Evolutionary conservation across 345 rosid genomes (phyloP).

Genomic region (Rhodomyrtus tomentosa): DNA sequence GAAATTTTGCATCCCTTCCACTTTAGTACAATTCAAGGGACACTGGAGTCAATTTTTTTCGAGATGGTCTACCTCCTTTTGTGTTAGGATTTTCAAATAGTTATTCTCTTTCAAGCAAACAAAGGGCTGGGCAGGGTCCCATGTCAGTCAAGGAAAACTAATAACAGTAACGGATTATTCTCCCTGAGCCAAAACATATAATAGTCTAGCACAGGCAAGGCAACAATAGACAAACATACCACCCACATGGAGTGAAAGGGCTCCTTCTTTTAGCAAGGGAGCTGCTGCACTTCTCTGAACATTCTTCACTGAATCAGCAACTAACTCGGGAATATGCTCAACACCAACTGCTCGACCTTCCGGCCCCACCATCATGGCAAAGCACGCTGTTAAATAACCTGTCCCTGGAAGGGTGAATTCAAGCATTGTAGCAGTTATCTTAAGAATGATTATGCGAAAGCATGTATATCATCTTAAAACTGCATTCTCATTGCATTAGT

Average conservation of each 20-base stretch:
- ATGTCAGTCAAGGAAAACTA: not conserved
- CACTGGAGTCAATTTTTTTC: not conserved
- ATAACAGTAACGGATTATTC: not conserved
- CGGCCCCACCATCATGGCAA: conserved; percentile 82
- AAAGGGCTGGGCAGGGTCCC: not conserved
- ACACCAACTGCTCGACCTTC: conserved; percentile 80
- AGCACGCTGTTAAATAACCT: conserved; percentile 91
- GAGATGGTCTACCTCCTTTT: not conserved
- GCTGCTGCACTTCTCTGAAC: conserved; percentile 66
- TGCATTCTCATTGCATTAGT: not conserved
- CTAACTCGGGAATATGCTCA: conserved; percentile 87
- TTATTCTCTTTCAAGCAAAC: not conserved
- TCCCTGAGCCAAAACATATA: not conserved
- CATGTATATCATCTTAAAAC: not conserved
- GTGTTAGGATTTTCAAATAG: not conserved
- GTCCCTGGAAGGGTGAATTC: conserved; percentile 37
- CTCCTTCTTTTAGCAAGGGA: conserved; percentile 55
- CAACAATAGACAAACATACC: conserved; percentile 34
- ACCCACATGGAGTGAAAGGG: conserved; percentile 67
- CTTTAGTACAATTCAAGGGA: not conserved
- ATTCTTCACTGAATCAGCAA: conserved; percentile 50
- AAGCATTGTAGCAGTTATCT: not conserved
- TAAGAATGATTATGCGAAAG: not conserved
- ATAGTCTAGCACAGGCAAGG: not conserved
- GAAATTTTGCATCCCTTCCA: not conserved